Percentiles rank a stretch among this genome's conserved stretches.
Conservation (phyloP, 768 basidiomycete species). For the Trametes maxima region DNA sequence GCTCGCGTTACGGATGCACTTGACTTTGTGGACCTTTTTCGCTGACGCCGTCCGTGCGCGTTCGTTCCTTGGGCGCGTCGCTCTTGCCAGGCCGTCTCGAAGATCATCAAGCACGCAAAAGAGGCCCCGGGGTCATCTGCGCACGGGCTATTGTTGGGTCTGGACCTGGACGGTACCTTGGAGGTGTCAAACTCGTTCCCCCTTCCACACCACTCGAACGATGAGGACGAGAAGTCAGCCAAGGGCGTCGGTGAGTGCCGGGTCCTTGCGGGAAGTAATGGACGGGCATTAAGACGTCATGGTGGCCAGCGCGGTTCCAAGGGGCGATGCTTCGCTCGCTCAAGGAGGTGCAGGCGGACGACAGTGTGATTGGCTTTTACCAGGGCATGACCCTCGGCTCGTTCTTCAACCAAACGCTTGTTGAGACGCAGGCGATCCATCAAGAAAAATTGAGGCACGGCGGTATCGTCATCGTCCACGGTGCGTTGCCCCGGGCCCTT, state of each 20-base stretch:
- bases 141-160: slow-evolving; percentile 84
- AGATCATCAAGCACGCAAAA: slow-evolving; percentile 90
- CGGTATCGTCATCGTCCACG: slow-evolving; percentile 83
- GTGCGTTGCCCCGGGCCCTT: slow-evolving; percentile 38
- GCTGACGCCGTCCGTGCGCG: slow-evolving; percentile 3
- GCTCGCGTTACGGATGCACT: not conserved
- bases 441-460: slow-evolving; percentile 86
- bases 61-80: slow-evolving; percentile 8
- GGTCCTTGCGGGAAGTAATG: not conserved
- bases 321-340: slow-evolving; percentile 82
- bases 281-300: slow-evolving; percentile 13
- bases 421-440: slow-evolving; percentile 85
- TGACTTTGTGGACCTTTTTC: not conserved
- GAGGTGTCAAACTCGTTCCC: slow-evolving; percentile 93
- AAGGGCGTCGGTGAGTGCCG: slow-evolving; percentile 67
- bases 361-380: slow-evolving; percentile 93
- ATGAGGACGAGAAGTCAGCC: slow-evolving; percentile 81
- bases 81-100: slow-evolving; percentile 75
- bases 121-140: slow-evolving; percentile 75
- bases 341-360: slow-evolving; percentile 89
- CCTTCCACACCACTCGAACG: slow-evolving; percentile 68
- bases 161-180: slow-evolving; percentile 88
- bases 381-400: slow-evolving; percentile 86
- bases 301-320: slow-evolving; percentile 70
- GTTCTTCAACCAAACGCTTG: slow-evolving; percentile 78